Evolutionary conservation across 2,329 filamentous ascomycete species (phyloP).

Genomic region (Hortaea werneckii): DNA sequence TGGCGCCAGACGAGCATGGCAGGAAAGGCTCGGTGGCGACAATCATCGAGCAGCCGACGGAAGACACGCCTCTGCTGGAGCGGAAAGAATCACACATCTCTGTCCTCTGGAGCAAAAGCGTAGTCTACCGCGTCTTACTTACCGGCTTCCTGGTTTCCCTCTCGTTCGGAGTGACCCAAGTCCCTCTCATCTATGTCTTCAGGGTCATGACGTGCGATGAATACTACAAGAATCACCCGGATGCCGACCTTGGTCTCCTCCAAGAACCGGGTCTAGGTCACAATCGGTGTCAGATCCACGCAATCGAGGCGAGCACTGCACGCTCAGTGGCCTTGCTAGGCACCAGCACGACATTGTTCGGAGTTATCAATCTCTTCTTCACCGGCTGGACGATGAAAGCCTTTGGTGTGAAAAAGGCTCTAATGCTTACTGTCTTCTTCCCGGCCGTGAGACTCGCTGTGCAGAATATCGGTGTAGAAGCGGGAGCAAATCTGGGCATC

Average conservation of each 20-base stretch:
- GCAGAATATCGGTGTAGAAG: slow-evolving; percentile 55
- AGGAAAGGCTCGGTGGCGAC: slow-evolving; percentile 5
- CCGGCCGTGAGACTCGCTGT: slow-evolving; percentile 53
- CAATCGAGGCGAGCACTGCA: slow-evolving; percentile 56
- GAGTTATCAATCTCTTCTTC: slow-evolving; percentile 57
- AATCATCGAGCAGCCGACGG: slow-evolving; percentile 3
- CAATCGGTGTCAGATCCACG: slow-evolving; percentile 46
- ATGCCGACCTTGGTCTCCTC: slow-evolving; percentile 6
- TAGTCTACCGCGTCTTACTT: slow-evolving; percentile 41
- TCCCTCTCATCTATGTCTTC: slow-evolving; percentile 53
- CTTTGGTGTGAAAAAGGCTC: slow-evolving; percentile 52
- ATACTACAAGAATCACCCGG: slow-evolving; percentile 51
- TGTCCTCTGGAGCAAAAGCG: slow-evolving; percentile 15
- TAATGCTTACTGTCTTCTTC: slow-evolving; percentile 54
- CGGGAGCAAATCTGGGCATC: slow-evolving; percentile 54
- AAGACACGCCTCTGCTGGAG: slow-evolving; percentile 9
- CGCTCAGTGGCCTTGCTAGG: slow-evolving; percentile 54
- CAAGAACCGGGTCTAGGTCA: not conserved
- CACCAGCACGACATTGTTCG: slow-evolving; percentile 58
- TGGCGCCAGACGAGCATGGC: not conserved
- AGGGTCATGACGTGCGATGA: slow-evolving; percentile 62
- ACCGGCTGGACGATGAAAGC: slow-evolving; percentile 57
- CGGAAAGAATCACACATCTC: slow-evolving; percentile 3
- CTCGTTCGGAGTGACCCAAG: slow-evolving; percentile 42
- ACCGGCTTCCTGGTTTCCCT: slow-evolving; percentile 51